Percentiles rank a stretch among this genome's conserved stretches.
Conservation (phyloP, 805 yeast genomes). For the Saturnispora silvae region DNA sequence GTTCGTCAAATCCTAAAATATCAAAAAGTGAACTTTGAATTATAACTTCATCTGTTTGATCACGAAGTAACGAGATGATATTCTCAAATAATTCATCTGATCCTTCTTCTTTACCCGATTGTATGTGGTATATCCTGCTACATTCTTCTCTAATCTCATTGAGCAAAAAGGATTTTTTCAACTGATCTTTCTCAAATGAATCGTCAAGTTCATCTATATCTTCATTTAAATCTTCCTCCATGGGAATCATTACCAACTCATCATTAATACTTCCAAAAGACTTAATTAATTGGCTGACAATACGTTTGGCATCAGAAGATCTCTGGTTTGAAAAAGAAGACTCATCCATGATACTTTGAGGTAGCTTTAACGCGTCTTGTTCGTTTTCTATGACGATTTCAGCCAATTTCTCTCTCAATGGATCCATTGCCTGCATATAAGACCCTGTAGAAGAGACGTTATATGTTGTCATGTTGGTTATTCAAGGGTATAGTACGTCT, state of each 20-base stretch:
- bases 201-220: conserved; percentile 1
- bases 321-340: conserved; percentile 14
- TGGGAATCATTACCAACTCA: conserved; percentile 14
- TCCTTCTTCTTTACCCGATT: conserved; percentile 13
- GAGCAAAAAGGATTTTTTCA: conserved; percentile 10
- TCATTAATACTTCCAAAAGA: conserved; percentile 24
- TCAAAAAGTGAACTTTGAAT: conserved; percentile 69
- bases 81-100: conserved; percentile 19
- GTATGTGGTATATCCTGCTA: conserved; percentile 21
- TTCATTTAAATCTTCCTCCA: conserved; percentile 6
- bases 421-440: conserved; percentile 68
- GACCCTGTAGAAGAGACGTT: conserved; percentile 60
- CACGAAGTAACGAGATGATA: conserved; percentile 25
- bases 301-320: conserved; percentile 18
- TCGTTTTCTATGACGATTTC: conserved; percentile 23
- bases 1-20: conserved; percentile 73
- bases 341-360: conserved; percentile 26
- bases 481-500: no score
- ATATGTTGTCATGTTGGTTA: conserved; percentile 35
- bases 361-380: conserved; percentile 17
- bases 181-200: conserved; percentile 2
- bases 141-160: conserved; percentile 18
- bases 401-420: conserved; percentile 44
- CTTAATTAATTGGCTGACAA: conserved; percentile 19
- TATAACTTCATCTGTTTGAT: conserved; percentile 40